Base-by-base conservation (phyloP, 768 basidiomycete species). In the Pleurotus djamor region DNA sequence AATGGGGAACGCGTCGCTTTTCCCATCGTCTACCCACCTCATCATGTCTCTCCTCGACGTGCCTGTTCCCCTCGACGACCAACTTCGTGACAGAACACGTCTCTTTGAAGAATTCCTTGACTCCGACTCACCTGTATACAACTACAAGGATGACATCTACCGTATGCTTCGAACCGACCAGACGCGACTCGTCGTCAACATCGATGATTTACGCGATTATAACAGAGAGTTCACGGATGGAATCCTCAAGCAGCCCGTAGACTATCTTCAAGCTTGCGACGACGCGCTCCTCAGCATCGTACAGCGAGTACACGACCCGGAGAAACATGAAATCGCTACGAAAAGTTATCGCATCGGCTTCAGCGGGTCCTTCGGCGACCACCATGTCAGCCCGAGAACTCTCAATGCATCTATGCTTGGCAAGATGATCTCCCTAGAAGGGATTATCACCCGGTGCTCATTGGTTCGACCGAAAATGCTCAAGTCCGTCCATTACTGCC, bases 391-490 rank as follows among this genome's bases (percentile, higher is more conserved):
- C 73, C 97, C 97, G 49, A 83, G 97, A 6, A 94, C 94, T 14
- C 83, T 99, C 52, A 84, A 87, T 59, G 91, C 94, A 34, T 82
- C 85, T 61, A 90, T 98, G 71, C 84, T 99, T 16, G 92, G 94
- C 51, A 94, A 90, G 74, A 94, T 98, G 94, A 92, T 98, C 68
- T 95, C 92, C 36, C 72, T 99, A 36, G 97, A 99, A 76, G 97
- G 96, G 41, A 99, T 99, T 70, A 94, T 99, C 62, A 98, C 96
- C 3, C 85, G 97, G 59, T 99, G 97, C 72, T 98, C 96, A 5
- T 87, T 99, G 59, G 96, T 98, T 57, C 89, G 97, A 35, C 97
- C 97, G 13, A 99, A 99, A 77, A 96, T 99, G 93, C 83, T 97
- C 69, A 91, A 89, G 71, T 98, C 97, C 9, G 85, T 98, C 48